Evolutionary conservation across 352 stramenopile genomes (phyloP).

Genomic region (Globisporangium splendens): DNA sequence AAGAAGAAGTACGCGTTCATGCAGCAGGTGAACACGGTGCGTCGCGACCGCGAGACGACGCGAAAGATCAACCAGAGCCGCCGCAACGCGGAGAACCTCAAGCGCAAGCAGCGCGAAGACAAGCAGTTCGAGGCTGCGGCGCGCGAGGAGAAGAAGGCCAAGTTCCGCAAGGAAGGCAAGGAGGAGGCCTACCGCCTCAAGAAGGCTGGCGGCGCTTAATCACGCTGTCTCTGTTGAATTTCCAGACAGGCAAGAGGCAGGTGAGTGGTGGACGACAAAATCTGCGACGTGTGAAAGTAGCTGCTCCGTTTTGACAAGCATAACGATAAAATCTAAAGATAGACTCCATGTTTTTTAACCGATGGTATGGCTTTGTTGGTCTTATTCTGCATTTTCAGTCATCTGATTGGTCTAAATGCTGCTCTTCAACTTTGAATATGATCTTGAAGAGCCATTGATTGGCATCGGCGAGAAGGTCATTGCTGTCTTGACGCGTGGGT

Average conservation of each 20-base stretch:
- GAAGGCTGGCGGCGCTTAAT: conserved; percentile 31
- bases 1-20: conserved; percentile 97
- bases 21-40: conserved; percentile 96
- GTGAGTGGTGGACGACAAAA: conserved; percentile 2
- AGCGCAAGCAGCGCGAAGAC: conserved; percentile 92
- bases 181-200: conserved; percentile 51
- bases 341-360: conserved; percentile 4
- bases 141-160: conserved; percentile 83
- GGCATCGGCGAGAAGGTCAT: too few relatives aligned
- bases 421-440: too few relatives aligned
- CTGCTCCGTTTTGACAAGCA: conserved; percentile 5
- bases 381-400: not conserved
- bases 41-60: conserved; percentile 95
- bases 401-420: too few relatives aligned
- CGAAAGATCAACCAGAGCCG: conserved; percentile 90
- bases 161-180: conserved; percentile 82
- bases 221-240: too few relatives aligned
- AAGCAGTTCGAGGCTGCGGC: conserved; percentile 85
- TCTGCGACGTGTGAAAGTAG: conserved; percentile 6
- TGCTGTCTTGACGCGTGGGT: too few relatives aligned
- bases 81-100: conserved; percentile 83
- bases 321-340: not conserved
- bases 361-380: not conserved
- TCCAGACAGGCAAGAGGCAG: not conserved
- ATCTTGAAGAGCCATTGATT: too few relatives aligned